Evolutionary conservation across 768 basidiomycete species (phyloP), one percentile per base, ranked within the genome.

Genomic region (Leucocoprinus birnbaumii): DNA sequence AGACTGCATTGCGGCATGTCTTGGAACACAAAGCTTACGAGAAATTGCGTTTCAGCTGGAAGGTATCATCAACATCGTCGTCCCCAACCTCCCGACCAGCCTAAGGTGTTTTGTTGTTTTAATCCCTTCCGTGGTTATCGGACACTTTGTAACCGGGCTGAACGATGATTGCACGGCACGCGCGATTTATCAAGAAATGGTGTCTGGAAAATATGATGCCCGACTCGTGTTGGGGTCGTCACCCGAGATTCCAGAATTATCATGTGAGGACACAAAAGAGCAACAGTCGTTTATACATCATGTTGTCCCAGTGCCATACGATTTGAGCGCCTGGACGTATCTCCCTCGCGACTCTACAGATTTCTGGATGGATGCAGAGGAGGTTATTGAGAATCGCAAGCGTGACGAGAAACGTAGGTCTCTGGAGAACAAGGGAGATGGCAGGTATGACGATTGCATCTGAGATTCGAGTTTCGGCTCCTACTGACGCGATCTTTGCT

Each of bases 341-440:
- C 46, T 55, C 13, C 53, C 53, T 7, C 46, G 35, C 8, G 38
- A 46, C 27, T 37, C 40, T 7, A 48, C 21, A 25, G 53, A 55
- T 19, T 48, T 48, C 27, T 55, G 45, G 45, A 55, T 48, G 53
- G 45, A 55, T 38, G 53, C 53, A 7, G 53, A 55, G 22, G 46
- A 48, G 11, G 48, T 55, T 13, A 47, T 55, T 19, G 2, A 11
- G 26, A 21, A 14, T 21, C 53, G 53, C 8, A 48, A 41, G 19
- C 46, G 4, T 9, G 37, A 47, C 14, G n/a, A 8, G 27, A 21
- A 5, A 18, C 10, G 13, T 26, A 11, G 18, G 18, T n/a, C 40
- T 8, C 40, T 42, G n/a, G 31, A 18, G 24, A 22, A 25, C n/a
- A n/a, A 24, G 35, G 24, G 38, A 38, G 18, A 31, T 22, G 22